Evolutionary conservation across 2,329 filamentous ascomycete species (phyloP), one percentile per base, ranked within the genome.

Genomic region (Cladosporium sp.): DNA sequence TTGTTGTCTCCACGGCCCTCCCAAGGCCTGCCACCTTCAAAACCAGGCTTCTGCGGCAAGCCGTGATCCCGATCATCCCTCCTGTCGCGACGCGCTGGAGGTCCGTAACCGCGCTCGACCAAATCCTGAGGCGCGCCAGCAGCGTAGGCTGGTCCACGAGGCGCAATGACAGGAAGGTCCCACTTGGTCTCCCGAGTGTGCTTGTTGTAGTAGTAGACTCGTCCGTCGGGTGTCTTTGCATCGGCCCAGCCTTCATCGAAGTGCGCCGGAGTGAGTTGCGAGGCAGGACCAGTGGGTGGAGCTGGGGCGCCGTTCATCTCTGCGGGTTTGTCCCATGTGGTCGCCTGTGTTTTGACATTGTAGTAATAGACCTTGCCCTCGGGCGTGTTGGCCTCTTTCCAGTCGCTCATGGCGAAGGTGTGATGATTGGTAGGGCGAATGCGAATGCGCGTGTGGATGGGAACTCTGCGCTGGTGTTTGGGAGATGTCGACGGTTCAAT

Each of bases 251-350:
- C 72, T 12, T 70, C 72, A 12, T 70, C 71, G 96, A 84, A 64
- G 91, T 91, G 75, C 90, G 90, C 92, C 93, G 76, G 66, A 31
- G 66, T 64, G 33, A 71, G 68, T 44, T 65, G 69, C 31, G 67
- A 66, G 55, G 65, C 70, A 78, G 69, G 80, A 93, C 92, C 87
- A 97, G 93, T 61, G 89, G 87, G 7, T 88, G 86, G 26, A 86
- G 89, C 91, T 18, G 50, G 50, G 23, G 66, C 57, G 28, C 65
- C 64, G 33, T 66, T 68, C 44, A 72, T 71, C 50, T 96, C 95
- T 75, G 91, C 86, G 4, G 95, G 96, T 81, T 97, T 98, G 49
- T 88, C 89, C 95, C 95, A 99, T 85, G 93, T 90, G 35, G 95
- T 98, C 69, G 85, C 87, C 76, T 96, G 96, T 18, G 93, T 97